Conservation (phyloP, 139 green algal species). For the Auxenochlorella pyrenoidosa region DNA sequence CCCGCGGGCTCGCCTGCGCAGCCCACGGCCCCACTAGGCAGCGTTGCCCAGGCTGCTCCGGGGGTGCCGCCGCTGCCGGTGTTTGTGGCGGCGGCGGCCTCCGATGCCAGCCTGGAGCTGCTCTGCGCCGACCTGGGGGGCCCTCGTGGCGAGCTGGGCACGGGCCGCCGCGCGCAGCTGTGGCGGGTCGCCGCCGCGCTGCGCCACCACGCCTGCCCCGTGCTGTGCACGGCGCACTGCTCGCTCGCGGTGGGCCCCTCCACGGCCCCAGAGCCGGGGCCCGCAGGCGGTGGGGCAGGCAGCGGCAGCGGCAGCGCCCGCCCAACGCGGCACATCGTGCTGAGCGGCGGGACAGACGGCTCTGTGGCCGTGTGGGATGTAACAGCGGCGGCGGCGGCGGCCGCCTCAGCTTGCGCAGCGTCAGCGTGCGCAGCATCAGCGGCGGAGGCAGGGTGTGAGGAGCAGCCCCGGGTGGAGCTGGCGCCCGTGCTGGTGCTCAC, state of each 20-base stretch:
- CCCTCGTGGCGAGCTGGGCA: neutral
- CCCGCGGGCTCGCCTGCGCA: too few species aligned
- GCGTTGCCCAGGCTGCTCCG: neutral
- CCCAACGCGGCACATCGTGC: neutral
- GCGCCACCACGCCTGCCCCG: slow-evolving; percentile 29
- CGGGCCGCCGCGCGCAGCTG: slow-evolving; percentile 2
- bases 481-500: slow-evolving; percentile 8
- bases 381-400: neutral
- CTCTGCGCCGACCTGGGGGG: slow-evolving; percentile 19
- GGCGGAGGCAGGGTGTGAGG: neutral
- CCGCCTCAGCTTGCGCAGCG: neutral
- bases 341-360: slow-evolving; percentile 46
- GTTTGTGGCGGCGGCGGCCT: slow-evolving; percentile 43
- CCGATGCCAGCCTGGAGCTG: slow-evolving; percentile 28
- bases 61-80: neutral
- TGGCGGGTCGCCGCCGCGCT: slow-evolving; percentile 9
- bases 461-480: slow-evolving; percentile 1
- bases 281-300: neutral
- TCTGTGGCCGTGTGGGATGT: slow-evolving; percentile 42
- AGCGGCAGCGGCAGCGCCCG: neutral
- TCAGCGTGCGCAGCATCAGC: neutral
- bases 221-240: slow-evolving; percentile 30
- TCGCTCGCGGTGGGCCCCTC: neutral
- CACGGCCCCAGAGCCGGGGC: neutral
- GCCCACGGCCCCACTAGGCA: too few species aligned